phyloP scores from a whole-genome alignment of 805 yeast species.

The Lipomyces lipofer region DNA sequence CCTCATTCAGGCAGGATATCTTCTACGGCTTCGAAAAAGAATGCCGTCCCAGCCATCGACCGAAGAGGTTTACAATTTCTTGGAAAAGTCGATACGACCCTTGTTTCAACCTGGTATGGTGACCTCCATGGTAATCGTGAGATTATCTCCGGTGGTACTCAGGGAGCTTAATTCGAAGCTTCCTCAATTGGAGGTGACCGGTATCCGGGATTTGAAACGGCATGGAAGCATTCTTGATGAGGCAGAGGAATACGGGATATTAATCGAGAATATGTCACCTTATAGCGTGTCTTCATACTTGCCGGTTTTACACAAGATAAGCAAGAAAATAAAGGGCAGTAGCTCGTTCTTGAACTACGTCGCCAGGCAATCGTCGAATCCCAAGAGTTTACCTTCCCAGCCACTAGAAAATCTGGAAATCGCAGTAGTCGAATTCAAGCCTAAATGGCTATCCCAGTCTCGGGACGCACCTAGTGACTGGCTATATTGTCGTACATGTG shows the following conservation, averaged over 20 bases:
- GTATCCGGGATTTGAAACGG: slow-evolving; percentile 17
- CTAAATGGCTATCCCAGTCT: slow-evolving; percentile 60
- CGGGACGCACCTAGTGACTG: slow-evolving; percentile 42
- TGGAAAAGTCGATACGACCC: slow-evolving; percentile 11
- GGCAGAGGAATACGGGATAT: slow-evolving; percentile 18
- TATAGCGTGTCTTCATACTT: not conserved
- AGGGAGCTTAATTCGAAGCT: slow-evolving; percentile 13
- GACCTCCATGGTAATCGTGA: slow-evolving; percentile 13
- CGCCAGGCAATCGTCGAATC: not conserved
- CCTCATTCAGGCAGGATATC: slow-evolving; percentile 7
- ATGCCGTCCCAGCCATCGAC: slow-evolving; percentile 22
- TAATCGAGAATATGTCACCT: slow-evolving; percentile 24
- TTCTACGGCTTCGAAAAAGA: slow-evolving; percentile 22
- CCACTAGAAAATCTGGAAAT: no score
- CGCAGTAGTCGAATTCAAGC: slow-evolving; percentile 52
- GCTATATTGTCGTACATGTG: slow-evolving; percentile 58
- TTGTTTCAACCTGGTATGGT: slow-evolving; percentile 13
- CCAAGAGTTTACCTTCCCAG: no score
- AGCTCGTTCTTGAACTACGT: slow-evolving; percentile 7
- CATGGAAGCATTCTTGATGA: slow-evolving; percentile 17
- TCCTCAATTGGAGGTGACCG: slow-evolving; percentile 5
- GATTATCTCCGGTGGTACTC: slow-evolving; percentile 5
- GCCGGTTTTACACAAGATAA: slow-evolving; percentile 1
- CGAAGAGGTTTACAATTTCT: slow-evolving; percentile 12
- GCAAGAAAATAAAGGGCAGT: slow-evolving; percentile 9